These are phyloP conservation scores for Fusarium torreyae DNA, from an alignment of 2,329 filamentous ascomycete species.

Conservation along the genomic window DNA sequence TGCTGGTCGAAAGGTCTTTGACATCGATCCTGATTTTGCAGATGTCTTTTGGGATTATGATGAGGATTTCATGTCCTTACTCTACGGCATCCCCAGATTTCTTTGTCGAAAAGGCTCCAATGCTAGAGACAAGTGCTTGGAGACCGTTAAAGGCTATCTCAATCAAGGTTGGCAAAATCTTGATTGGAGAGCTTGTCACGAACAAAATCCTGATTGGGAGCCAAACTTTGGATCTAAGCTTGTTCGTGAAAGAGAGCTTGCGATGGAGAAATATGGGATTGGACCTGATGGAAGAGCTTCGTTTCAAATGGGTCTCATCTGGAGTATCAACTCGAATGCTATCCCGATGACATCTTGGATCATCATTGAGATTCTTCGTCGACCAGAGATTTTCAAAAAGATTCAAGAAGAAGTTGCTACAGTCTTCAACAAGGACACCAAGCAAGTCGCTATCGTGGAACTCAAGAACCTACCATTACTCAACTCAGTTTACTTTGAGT, in stretches of 20 bases:
- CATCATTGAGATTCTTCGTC: conserved; percentile 42
- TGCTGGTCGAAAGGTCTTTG: conserved; percentile 32
- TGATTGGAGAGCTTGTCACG: conserved; percentile 25
- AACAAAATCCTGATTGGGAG: conserved; percentile 38
- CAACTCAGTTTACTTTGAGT: conserved; percentile 44
- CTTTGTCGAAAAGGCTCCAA: conserved; percentile 42
- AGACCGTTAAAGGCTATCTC: conserved; percentile 36
- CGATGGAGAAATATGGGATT: conserved; percentile 45
- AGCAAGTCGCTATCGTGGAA: conserved; percentile 26
- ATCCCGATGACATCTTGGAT: conserved; percentile 47
- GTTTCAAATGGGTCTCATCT: conserved; percentile 47
- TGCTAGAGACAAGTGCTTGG: conserved; percentile 40
- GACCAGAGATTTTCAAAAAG: conserved; percentile 37
- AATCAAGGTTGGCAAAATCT: conserved; percentile 30
- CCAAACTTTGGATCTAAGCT: conserved; percentile 45
- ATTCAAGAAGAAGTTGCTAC: conserved; percentile 33
- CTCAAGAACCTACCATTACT: conserved; percentile 39
- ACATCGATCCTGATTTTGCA: conserved; percentile 36
- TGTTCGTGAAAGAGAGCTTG: conserved; percentile 43
- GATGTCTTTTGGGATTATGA: conserved; percentile 45
- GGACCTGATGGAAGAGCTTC: conserved; percentile 42
- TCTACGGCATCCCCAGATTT: conserved; percentile 43
- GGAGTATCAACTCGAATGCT: conserved; percentile 48
- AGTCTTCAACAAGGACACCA: conserved; percentile 15
- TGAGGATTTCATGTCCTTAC: conserved; percentile 43